Evolutionary conservation across 352 stramenopile species (phyloP).

Genomic region (Phytophthora idaei): DNA sequence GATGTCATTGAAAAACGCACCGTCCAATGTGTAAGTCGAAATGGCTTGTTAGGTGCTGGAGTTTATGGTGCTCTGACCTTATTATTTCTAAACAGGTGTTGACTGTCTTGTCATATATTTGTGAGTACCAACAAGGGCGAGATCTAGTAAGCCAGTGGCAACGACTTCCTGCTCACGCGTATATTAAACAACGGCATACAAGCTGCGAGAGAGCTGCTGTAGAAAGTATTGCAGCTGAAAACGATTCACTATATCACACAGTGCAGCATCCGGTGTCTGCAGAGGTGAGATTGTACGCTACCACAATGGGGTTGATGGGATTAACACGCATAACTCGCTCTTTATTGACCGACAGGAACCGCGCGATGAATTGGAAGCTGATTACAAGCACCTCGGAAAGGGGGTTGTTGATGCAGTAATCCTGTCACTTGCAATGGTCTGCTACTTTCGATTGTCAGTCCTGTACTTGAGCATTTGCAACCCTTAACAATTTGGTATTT

Average conservation of each 20-base stretch:
- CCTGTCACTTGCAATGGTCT: conserved; percentile 35
- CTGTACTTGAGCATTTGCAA: not conserved
- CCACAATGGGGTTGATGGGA: not conserved
- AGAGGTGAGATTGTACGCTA: conserved; percentile 15
- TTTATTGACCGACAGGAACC: conserved; percentile 15
- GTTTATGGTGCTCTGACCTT: not conserved
- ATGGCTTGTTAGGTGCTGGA: not conserved
- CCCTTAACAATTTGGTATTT: not conserved
- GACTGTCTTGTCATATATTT: conserved; percentile 35
- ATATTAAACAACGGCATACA: conserved; percentile 26
- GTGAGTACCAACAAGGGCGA: conserved; percentile 38
- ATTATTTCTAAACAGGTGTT: conserved; percentile 25
- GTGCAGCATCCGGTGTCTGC: not conserved
- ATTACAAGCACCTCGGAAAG: conserved; percentile 23
- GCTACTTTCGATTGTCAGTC: not conserved
- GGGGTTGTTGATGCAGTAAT: conserved; percentile 30
- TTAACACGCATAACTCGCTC: not conserved
- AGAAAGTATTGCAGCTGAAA: conserved; percentile 27
- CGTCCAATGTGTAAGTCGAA: conserved; percentile 38
- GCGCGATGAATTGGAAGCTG: conserved; percentile 16
- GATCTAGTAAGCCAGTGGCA: conserved; percentile 35
- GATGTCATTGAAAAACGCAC: conserved; percentile 28
- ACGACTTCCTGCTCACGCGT: conserved; percentile 29
- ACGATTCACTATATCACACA: conserved; percentile 42
- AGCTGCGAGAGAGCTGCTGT: conserved; percentile 25